Evolutionary conservation across 2,329 filamentous ascomycete genomes (phyloP).

Genomic region (Aureobasidium sp.): DNA sequence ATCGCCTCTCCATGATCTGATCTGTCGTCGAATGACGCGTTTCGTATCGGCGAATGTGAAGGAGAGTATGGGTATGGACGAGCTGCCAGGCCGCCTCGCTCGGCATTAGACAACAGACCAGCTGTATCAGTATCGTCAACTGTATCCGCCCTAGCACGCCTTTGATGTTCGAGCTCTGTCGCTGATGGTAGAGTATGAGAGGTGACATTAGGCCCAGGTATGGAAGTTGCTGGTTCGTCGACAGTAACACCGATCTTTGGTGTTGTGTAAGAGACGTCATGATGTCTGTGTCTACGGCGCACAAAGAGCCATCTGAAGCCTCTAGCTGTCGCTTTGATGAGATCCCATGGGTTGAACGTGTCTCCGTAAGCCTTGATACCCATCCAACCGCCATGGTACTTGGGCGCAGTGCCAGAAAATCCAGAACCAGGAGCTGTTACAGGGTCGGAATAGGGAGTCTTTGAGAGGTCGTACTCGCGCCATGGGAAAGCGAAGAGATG

Average conservation of each 20-base stretch:
- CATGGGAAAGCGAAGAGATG: conserved; percentile 80
- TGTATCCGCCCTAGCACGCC: conserved; percentile 7
- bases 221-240: neutral
- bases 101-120: conserved; percentile 6
- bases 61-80: conserved; percentile 3
- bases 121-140: conserved; percentile 1
- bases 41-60: conserved; percentile 1
- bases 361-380: conserved; percentile 60
- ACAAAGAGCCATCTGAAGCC: conserved; percentile 75
- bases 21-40: neutral
- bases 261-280: conserved; percentile 32
- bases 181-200: conserved; percentile 3
- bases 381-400: conserved; percentile 55
- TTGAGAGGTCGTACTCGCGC: conserved; percentile 51
- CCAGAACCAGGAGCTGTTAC: conserved; percentile 18
- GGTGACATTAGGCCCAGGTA: conserved; percentile 7
- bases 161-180: conserved; percentile 5
- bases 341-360: conserved; percentile 73
- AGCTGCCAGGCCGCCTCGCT: neutral
- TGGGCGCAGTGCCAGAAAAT: conserved; percentile 17
- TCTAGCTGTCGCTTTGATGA: conserved; percentile 69
- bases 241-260: conserved; percentile 5
- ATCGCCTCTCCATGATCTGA: neutral
- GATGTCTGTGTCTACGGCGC: conserved; percentile 53
- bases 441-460: conserved; percentile 20